phyloP scores from a whole-genome alignment of 148 eudicot species.

The Chenopodium quinoa region DNA sequence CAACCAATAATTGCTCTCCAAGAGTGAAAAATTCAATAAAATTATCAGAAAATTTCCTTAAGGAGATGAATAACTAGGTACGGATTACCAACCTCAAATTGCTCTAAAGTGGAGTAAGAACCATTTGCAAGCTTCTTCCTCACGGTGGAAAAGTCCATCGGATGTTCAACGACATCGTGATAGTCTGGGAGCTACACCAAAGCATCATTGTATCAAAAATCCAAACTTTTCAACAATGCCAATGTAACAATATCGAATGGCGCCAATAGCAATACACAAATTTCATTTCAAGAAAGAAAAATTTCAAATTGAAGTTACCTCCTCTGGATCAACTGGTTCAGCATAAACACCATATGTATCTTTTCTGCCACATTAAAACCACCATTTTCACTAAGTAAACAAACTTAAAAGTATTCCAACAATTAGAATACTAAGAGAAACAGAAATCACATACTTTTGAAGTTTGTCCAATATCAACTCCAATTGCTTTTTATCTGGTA shows the following conservation, averaged over 20 bases:
- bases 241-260: background rate
- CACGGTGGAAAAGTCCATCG: constrained; percentile 93
- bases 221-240: constrained; percentile 2
- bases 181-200: constrained; percentile 94
- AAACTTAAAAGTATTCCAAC: background rate
- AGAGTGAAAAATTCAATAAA: background rate
- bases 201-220: constrained; percentile 14
- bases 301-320: constrained; percentile 43
- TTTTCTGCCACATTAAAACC: constrained; percentile 70
- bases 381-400: constrained; percentile 14
- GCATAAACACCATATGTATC: constrained; percentile 92
- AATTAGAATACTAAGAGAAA: background rate
- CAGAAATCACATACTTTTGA: constrained; percentile 61
- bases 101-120: constrained; percentile 62
- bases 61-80: background rate
- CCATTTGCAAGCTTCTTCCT: constrained; percentile 78
- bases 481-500: constrained; percentile 81
- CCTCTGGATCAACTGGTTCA: constrained; percentile 98
- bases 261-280: background rate
- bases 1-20: background rate
- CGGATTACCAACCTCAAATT: constrained; percentile 69
- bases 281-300: background rate
- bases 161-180: constrained; percentile 75
- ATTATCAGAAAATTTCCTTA: background rate
- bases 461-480: constrained; percentile 85